Evolutionary conservation across 805 yeast species (phyloP).

Genomic region (Cyberlindnera maclurae): DNA sequence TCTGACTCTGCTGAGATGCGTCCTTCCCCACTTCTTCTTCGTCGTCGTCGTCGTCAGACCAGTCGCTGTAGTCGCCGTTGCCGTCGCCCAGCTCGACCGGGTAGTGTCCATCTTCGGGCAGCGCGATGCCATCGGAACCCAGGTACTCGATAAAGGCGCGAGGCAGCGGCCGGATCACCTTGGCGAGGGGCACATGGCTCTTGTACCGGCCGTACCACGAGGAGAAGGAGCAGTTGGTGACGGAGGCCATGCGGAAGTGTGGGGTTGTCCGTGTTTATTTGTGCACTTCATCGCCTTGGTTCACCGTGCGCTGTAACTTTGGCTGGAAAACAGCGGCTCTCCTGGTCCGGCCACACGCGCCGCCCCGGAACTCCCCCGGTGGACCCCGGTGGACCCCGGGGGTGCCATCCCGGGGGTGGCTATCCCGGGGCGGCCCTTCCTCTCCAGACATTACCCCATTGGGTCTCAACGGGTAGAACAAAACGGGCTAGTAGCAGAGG

Average conservation of each 20-base stretch:
- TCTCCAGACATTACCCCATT: too few relatives aligned
- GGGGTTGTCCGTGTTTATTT: too few relatives aligned
- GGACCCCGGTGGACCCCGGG: too few relatives aligned
- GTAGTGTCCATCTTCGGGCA: slow-evolving; percentile 43
- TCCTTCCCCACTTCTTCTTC: slow-evolving; percentile 11
- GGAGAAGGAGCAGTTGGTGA: slow-evolving; percentile 47
- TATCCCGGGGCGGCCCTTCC: too few relatives aligned
- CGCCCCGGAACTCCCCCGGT: too few relatives aligned
- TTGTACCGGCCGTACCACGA: slow-evolving; percentile 53
- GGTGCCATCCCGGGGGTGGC: too few relatives aligned
- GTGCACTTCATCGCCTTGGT: too few relatives aligned
- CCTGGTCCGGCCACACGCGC: too few relatives aligned
- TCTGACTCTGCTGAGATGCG: slow-evolving; percentile 8
- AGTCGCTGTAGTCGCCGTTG: slow-evolving; percentile 67
- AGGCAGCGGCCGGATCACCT: slow-evolving; percentile 53
- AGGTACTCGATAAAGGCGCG: slow-evolving; percentile 51
- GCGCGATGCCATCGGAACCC: slow-evolving; percentile 57
- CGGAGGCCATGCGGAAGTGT: slow-evolving; percentile 35
- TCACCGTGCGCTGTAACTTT: too few relatives aligned
- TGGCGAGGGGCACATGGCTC: slow-evolving; percentile 40
- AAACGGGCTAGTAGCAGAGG: too few relatives aligned
- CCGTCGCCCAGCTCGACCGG: slow-evolving; percentile 33
- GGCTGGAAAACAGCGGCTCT: too few relatives aligned
- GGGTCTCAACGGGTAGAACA: too few relatives aligned
- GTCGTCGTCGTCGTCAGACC: slow-evolving; percentile 39